These are phyloP conservation scores for Ustilaginoidea virens DNA, from an alignment of 2,329 filamentous ascomycete genomes.

Conservation along the genomic window DNA sequence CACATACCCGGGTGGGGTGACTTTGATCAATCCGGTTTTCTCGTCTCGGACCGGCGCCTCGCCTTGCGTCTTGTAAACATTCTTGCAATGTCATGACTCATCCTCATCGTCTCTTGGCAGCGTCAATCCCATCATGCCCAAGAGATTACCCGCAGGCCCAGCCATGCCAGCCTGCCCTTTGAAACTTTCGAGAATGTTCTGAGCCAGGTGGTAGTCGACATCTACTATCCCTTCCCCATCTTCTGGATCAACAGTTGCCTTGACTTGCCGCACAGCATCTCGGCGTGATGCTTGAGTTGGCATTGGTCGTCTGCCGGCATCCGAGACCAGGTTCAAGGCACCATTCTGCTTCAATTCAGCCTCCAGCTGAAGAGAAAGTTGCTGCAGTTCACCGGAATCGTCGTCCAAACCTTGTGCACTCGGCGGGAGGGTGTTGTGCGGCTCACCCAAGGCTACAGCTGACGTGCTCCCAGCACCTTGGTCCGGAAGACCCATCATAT, in stretches of 20 bases:
- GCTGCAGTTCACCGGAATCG: constrained; percentile 23
- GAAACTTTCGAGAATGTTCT: constrained; percentile 84
- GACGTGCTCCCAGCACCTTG: background rate
- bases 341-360: constrained; percentile 36
- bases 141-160: constrained; percentile 75
- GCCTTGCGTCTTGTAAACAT: too few species aligned
- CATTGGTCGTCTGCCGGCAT: constrained; percentile 11
- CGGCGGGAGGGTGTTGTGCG: background rate
- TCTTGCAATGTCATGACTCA: constrained; percentile 4
- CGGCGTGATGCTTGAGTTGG: background rate
- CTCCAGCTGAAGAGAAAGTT: constrained; percentile 56
- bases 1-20: too few species aligned
- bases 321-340: constrained; percentile 26
- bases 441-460: background rate
- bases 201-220: constrained; percentile 75
- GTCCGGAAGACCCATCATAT: constrained; percentile 62
- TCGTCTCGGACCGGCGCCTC: too few species aligned
- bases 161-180: constrained; percentile 76
- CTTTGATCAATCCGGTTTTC: too few species aligned
- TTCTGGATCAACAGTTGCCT: constrained; percentile 25
- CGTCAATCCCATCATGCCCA: constrained; percentile 71
- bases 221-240: constrained; percentile 46
- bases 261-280: constrained; percentile 6
- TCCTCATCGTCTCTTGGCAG: constrained; percentile 67
- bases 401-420: background rate